Base-by-base conservation (phyloP, 2,329 filamentous ascomycete species). In the Nemania serpens region DNA sequence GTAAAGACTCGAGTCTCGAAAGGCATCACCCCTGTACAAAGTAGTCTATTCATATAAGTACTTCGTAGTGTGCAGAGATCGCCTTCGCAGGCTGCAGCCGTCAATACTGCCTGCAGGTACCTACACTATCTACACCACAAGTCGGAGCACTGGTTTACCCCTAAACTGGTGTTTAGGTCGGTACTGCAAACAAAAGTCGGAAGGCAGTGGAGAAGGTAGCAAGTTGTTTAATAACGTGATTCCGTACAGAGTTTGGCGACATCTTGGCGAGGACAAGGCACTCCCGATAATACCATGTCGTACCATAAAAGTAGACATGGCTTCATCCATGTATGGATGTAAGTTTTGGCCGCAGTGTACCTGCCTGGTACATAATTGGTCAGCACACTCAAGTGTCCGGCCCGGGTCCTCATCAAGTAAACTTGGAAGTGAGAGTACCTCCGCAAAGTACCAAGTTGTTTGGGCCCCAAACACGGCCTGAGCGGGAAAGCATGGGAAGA, bases 1-100 rank as follows among this genome's bases (percentile, higher is more conserved):
- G 12, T 36, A 12, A n/a, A 12, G 11, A n/a, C 11, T 5, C 3
- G 36, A 39, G 36, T 12, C 15, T 39, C 36, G 12, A 52, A 46
- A 34, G 48, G 41, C 20, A 39, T 33, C 20, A 55, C 42, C 33
- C 37, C 47, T 52, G 34, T 39, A 45, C n/a, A n/a, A 29, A 1
- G 36, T 12, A 39, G 11, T 17, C 18, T 17, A 18, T 18, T 25
- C 37, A 46, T 29, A 29, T 29, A 7, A 29, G 7, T 29, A 29
- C 4, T 3, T 29, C n/a, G 25, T 29, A 29, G 7, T 29, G 25
- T 29, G 25, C 17, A 57, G 49, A 58, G 49, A 61, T 58, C 49
- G 36, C 48, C 46, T 34, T 25, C 46, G 33, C n/a, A 34, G 46
- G 46, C 48, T 61, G 59, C 54, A 61, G 43, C 54, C 45, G 54